Base-by-base conservation (phyloP, 2,329 filamentous ascomycete genomes). In the Microdochium bolleyi region DNA sequence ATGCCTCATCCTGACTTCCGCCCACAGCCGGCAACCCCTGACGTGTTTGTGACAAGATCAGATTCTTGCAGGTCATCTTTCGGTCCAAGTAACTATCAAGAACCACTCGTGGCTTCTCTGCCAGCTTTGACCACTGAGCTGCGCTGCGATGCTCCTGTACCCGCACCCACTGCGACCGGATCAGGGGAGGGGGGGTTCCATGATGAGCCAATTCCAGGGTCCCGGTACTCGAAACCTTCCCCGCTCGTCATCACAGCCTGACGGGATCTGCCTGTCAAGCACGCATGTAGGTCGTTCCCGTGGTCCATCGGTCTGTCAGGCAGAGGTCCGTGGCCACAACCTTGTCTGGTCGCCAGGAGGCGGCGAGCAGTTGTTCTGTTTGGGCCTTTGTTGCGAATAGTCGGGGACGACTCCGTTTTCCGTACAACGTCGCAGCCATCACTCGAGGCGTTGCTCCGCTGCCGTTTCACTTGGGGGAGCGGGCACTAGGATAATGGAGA, bases 31-130 rank as follows among this genome's bases (percentile, higher is more conserved):
- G 41, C 41, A 38, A 8, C 27, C 27, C 27, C 27, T 22, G 41
- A 46, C 41, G 41, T 46, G 14, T 46, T 46, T 46, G 41, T 46
- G 41, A 46, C 41, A 46, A 46, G 41, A 46, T 46, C 41, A 24
- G 41, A 46, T 46, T 19, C 19, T 46, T 21, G 41, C 41, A 16
- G 3, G 41, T n/a, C 37, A 41, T 41, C 37, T n/a, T 41, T n/a
- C 11, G 13, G 11, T 41, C 37, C 16, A 19, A 46, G 14, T 19
- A 46, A 3, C 16, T 7, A 16, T 41, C 11, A 11, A 5, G 37
- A 10, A 41, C 16, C 8, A 41, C n/a, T n/a, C n/a, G n/a, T n/a
- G n/a, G n/a, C n/a, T n/a, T n/a, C n/a, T n/a, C n/a, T n/a, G n/a
- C n/a, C n/a, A n/a, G n/a, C n/a, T n/a, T n/a, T n/a, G n/a, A n/a